Evolutionary conservation across 345 rosid species (phyloP).

Genomic region (Arabidopsis thaliana): DNA sequence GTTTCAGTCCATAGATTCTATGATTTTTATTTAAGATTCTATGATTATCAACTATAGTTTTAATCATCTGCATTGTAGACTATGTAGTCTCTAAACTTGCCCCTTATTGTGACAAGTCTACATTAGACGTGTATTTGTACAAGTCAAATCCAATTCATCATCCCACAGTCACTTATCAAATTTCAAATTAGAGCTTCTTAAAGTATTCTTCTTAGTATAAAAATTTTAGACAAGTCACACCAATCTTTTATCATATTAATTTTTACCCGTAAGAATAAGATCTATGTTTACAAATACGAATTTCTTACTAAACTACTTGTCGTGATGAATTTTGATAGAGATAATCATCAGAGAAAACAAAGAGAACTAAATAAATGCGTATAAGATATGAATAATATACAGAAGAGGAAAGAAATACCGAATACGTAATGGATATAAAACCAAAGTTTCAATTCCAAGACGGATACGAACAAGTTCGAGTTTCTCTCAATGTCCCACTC

Average conservation of each 20-base stretch:
- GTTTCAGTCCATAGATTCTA: not conserved
- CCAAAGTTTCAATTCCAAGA: not conserved
- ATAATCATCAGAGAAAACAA: not conserved
- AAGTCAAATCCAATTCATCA: slow-evolving; percentile 20
- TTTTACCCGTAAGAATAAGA: slow-evolving; percentile 10
- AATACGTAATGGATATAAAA: not conserved
- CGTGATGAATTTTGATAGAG: slow-evolving; percentile 24
- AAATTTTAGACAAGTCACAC: not conserved
- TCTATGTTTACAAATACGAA: slow-evolving; percentile 3
- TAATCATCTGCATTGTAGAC: slow-evolving; percentile 24
- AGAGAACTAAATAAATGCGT: not conserved
- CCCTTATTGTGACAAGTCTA: slow-evolving; percentile 4
- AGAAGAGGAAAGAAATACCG: slow-evolving; percentile 7
- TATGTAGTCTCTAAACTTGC: slow-evolving; percentile 1
- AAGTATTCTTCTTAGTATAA: not conserved
- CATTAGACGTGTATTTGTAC: not conserved
- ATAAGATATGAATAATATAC: not conserved
- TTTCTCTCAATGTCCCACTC: slow-evolving; percentile 27
- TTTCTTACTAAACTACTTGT: slow-evolving; percentile 23
- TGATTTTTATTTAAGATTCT: not conserved
- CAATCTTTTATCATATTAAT: not conserved
- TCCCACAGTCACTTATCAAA: not conserved
- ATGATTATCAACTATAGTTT: slow-evolving; percentile 11
- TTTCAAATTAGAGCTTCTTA: not conserved
- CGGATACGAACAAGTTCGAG: slow-evolving; percentile 18